A percentile compares a stretch with the other conserved stretches of the same genome.
Conservation (phyloP, 331 rosid genomes). For the Telfairia occidentalis region DNA sequence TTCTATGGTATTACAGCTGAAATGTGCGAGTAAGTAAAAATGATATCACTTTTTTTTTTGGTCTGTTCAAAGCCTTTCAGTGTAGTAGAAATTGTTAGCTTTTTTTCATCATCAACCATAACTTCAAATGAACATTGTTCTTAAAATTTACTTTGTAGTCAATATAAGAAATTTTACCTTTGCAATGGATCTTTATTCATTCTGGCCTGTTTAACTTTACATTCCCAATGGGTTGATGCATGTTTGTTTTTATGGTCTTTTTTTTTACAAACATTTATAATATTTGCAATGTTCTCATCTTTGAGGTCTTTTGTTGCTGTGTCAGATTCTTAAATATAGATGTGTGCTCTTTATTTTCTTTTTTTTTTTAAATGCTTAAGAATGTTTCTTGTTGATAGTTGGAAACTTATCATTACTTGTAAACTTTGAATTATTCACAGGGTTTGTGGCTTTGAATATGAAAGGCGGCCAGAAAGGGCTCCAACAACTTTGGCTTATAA, state of each 20-base stretch:
- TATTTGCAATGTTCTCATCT: not conserved
- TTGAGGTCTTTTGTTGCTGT: not conserved
- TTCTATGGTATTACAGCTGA: slow-evolving; percentile 44
- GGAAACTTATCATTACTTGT: slow-evolving; percentile 17
- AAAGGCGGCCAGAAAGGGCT: slow-evolving; percentile 49
- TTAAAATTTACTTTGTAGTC: not conserved
- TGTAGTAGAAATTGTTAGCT: too few species aligned
- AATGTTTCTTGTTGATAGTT: not conserved
- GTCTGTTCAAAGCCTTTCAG: not conserved
- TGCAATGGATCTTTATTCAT: too few species aligned
- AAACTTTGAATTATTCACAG: slow-evolving; percentile 26
- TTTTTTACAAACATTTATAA: not conserved
- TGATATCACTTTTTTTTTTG: not conserved
- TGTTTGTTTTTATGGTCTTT: not conserved
- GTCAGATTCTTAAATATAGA: not conserved
- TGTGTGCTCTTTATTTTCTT: not conserved
- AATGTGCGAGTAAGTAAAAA: slow-evolving; percentile 46
- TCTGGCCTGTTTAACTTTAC: too few species aligned
- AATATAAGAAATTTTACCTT: not conserved
- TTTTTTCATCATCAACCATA: not conserved
- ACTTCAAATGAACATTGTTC: not conserved
- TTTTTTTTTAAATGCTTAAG: not conserved
- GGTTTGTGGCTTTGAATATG: slow-evolving; percentile 59
- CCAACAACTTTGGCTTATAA: slow-evolving; percentile 77
- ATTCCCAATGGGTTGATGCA: not conserved